Conservation (phyloP, 2,329 filamentous ascomycete genomes). For the Ophiostoma sp. region DNA sequence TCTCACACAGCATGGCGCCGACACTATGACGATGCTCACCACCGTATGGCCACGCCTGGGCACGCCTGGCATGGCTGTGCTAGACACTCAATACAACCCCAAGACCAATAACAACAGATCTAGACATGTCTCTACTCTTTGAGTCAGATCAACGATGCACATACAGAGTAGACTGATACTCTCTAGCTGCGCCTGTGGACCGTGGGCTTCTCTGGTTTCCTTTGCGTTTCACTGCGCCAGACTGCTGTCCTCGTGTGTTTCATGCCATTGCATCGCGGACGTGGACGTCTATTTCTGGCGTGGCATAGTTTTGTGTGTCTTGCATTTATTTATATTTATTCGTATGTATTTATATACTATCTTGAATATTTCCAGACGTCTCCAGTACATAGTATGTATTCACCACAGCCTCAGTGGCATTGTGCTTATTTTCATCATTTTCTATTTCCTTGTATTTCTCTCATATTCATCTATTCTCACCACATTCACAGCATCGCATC, state of each 20-base stretch:
- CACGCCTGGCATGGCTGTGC: not conserved
- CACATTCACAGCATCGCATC: not conserved
- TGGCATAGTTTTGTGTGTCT: not conserved
- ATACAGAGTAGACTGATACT: not conserved
- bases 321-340: not conserved
- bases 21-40: not conserved
- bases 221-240: constrained; percentile 11
- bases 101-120: not conserved
- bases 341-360: not conserved
- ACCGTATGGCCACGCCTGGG: not conserved
- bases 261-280: not conserved
- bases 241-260: constrained; percentile 3
- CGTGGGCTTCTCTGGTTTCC: not conserved
- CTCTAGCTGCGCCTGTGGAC: not conserved
- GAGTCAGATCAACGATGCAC: not conserved
- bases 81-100: not conserved
- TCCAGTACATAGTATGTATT: not conserved
- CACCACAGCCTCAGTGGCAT: constrained; percentile 3
- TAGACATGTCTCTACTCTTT: not conserved
- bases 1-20: not conserved
- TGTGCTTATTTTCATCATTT: not conserved
- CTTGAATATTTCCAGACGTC: not conserved
- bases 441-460: not conserved
- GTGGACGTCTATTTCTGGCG: constrained; percentile 9
- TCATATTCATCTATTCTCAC: not conserved